Evolutionary conservation across 495 filamentous ascomycete genomes (phyloP).

Genomic region (Tuber indicum): DNA sequence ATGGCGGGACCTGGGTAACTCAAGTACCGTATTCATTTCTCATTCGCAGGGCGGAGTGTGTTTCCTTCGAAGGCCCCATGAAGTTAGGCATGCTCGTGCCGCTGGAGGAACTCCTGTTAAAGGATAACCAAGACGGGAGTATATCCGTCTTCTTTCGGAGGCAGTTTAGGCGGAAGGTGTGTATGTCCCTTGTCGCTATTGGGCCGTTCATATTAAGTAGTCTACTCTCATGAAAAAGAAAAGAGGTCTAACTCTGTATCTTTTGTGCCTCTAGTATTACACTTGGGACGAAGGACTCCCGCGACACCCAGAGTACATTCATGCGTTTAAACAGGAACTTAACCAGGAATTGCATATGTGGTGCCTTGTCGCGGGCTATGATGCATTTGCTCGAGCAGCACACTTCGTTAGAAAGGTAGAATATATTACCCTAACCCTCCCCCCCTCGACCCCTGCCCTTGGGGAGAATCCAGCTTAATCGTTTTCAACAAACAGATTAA

Average conservation of each 20-base stretch:
- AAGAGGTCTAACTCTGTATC: slow-evolving; percentile 1
- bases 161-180: slow-evolving; percentile 31
- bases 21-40: not conserved
- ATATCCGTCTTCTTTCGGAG: slow-evolving; percentile 27
- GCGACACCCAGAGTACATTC: slow-evolving; percentile 17
- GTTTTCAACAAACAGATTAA: slow-evolving; percentile 10
- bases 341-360: slow-evolving; percentile 25
- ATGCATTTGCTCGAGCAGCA: slow-evolving; percentile 11
- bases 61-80: slow-evolving; percentile 30
- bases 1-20: not conserved
- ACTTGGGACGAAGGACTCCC: slow-evolving; percentile 18
- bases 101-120: slow-evolving; percentile 22
- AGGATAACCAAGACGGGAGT: slow-evolving; percentile 29
- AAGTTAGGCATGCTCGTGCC: slow-evolving; percentile 31
- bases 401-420: slow-evolving; percentile 22
- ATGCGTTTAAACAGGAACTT: slow-evolving; percentile 30
- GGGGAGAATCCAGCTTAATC: slow-evolving; percentile 7
- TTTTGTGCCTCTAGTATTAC: slow-evolving; percentile 24
- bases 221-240: not conserved
- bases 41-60: slow-evolving; percentile 25
- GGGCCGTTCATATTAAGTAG: not conserved
- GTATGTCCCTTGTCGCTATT: slow-evolving; percentile 1
- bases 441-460: not conserved
- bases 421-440: slow-evolving; percentile 1
- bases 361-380: slow-evolving; percentile 17